These are phyloP conservation scores for Microcos paniculata DNA, from an alignment of 345 rosid genomes.

Conservation along the genomic window DNA sequence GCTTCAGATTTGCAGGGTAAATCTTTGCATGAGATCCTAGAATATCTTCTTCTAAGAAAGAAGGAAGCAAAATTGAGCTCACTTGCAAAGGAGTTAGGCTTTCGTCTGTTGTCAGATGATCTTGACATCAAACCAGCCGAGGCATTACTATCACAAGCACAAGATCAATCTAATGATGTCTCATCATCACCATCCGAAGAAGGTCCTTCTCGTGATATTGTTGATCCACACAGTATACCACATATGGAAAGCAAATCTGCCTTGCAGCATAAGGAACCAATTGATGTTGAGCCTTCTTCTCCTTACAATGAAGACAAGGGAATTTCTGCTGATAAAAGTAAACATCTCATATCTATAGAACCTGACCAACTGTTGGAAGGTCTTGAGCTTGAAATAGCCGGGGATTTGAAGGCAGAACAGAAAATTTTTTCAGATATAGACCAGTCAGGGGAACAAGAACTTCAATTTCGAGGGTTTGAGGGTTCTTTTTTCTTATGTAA, in stretches of 20 bases:
- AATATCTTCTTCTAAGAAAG: slow-evolving; percentile 59
- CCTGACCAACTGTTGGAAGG: slow-evolving; percentile 31
- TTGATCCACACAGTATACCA: slow-evolving; percentile 26
- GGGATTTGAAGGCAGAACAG: slow-evolving; percentile 29
- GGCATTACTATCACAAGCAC: slow-evolving; percentile 35
- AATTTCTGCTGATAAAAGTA: slow-evolving; percentile 25
- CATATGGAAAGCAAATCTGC: slow-evolving; percentile 26
- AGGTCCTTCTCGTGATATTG: slow-evolving; percentile 27
- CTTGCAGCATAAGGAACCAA: slow-evolving; percentile 25
- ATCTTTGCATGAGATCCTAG: slow-evolving; percentile 71
- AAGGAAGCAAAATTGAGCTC: slow-evolving; percentile 60
- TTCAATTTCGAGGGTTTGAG: slow-evolving; percentile 37
- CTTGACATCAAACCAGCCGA: slow-evolving; percentile 46
- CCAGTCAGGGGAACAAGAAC: slow-evolving; percentile 37
- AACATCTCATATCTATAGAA: slow-evolving; percentile 29
- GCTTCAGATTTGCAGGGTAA: slow-evolving; percentile 57
- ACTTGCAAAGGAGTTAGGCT: slow-evolving; percentile 83
- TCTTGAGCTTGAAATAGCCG: slow-evolving; percentile 24
- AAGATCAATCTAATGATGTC: slow-evolving; percentile 42
- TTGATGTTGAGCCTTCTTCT: slow-evolving; percentile 34
- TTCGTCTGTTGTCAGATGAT: slow-evolving; percentile 82
- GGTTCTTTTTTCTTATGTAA: slow-evolving; percentile 80
- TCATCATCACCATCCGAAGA: slow-evolving; percentile 32
- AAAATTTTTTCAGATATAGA: slow-evolving; percentile 28
- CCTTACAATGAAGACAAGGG: slow-evolving; percentile 31